phyloP scores from a whole-genome alignment of 108 stramenopile species.

The Cyclotella kingstonii region DNA sequence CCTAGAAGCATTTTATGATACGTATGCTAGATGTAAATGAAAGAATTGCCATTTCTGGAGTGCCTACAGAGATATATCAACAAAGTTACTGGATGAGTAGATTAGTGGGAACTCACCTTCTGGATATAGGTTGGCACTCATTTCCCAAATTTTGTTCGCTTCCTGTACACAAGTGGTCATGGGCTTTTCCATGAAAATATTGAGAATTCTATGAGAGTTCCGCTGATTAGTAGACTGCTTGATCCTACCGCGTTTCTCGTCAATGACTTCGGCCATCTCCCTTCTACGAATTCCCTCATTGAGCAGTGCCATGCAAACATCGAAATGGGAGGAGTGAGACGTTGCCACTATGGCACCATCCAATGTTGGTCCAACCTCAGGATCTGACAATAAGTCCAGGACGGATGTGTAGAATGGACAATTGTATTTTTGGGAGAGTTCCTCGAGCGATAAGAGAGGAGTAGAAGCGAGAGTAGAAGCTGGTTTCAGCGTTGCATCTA shows the following conservation, averaged over 20 bases:
- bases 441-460: constrained; percentile 52
- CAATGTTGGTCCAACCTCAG: constrained; percentile 36
- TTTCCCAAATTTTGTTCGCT: constrained; percentile 45
- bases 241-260: constrained; percentile 16
- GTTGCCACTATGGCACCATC: constrained; percentile 71
- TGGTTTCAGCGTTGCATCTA: constrained; percentile 51
- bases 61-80: too few relatives aligned
- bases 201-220: constrained; percentile 29
- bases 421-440: constrained; percentile 50
- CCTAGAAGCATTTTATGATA: neutral
- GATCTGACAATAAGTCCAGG: constrained; percentile 43
- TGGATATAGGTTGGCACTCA: constrained; percentile 25
- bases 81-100: too few relatives aligned
- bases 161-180: constrained; percentile 68
- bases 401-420: constrained; percentile 54
- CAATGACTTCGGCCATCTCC: constrained; percentile 22
- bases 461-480: constrained; percentile 48
- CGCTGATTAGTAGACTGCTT: neutral
- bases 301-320: constrained; percentile 44
- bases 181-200: constrained; percentile 81
- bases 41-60: too few relatives aligned
- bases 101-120: constrained; percentile 22
- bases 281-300: constrained; percentile 40
- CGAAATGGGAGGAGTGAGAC: constrained; percentile 67
- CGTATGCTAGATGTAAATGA: neutral